Conservation (phyloP, 306 rosid species). For the Corylus americana region DNA sequence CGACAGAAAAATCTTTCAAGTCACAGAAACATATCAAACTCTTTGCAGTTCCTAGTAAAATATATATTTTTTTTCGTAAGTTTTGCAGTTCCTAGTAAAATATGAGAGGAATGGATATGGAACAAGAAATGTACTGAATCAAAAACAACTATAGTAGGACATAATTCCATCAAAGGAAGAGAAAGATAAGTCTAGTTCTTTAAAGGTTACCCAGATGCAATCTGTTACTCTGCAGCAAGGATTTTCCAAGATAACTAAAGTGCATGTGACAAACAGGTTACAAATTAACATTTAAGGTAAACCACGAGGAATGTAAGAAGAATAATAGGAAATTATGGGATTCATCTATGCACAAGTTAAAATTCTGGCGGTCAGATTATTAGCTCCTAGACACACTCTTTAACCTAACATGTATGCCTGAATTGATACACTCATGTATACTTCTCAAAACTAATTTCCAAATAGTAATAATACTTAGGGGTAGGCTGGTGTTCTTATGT, state of each 20-base stretch:
- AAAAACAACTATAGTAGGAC: neutral
- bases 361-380: neutral
- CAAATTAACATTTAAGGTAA: neutral
- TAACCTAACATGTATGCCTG: neutral
- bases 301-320: neutral
- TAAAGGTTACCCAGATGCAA: neutral
- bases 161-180: neutral
- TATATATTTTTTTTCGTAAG: no score
- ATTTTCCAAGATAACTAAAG: neutral
- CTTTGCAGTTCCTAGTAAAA: neutral
- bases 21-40: neutral
- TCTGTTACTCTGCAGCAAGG: neutral
- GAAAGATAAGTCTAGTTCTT: neutral
- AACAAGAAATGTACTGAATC: neutral
- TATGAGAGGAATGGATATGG: neutral
- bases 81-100: neutral
- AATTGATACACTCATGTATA: neutral
- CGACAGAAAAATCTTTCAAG: neutral
- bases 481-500: neutral
- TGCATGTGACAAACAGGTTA: neutral
- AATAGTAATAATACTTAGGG: constrained; percentile 1
- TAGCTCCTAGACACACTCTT: neutral
- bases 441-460: neutral
- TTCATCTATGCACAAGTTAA: neutral
- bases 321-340: neutral